These are phyloP conservation scores for Solanum acaule DNA, from an alignment of 257 asterid genomes.

Conservation along the genomic window DNA sequence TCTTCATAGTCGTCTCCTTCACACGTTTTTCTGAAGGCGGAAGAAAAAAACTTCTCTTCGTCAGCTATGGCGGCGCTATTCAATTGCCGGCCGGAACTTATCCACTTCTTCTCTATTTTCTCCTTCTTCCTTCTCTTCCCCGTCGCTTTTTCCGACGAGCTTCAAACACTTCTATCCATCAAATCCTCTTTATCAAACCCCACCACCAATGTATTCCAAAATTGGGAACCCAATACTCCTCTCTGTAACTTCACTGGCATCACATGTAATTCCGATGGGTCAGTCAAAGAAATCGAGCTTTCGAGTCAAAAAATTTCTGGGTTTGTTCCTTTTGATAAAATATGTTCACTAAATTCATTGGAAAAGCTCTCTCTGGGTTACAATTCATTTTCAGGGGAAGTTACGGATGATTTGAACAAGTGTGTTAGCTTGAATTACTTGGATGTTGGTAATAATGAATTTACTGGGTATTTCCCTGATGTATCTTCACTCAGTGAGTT, in stretches of 20 bases:
- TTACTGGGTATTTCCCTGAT: conserved; percentile 53
- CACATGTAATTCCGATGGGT: conserved; percentile 37
- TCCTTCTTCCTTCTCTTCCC: conserved; percentile 18
- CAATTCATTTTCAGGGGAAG: conserved; percentile 37
- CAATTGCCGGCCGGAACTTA: conserved; percentile 11
- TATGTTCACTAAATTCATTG: conserved; percentile 49
- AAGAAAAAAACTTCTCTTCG: neutral
- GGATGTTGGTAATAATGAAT: conserved; percentile 57
- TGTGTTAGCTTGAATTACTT: conserved; percentile 48
- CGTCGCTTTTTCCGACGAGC: conserved; percentile 49
- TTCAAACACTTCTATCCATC: conserved; percentile 40
- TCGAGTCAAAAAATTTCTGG: conserved; percentile 42
- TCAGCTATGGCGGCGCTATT: conserved; percentile 28
- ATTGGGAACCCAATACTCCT: conserved; percentile 36
- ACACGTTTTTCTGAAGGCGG: conserved; percentile 2
- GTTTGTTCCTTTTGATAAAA: conserved; percentile 23
- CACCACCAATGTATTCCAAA: conserved; percentile 31
- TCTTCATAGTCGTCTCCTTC: conserved; percentile 9
- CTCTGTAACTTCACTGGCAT: conserved; percentile 47
- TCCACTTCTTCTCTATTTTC: conserved; percentile 16
- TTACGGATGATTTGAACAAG: conserved; percentile 22
- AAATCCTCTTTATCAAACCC: conserved; percentile 41
- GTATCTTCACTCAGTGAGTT: conserved; percentile 31
- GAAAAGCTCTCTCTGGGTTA: conserved; percentile 54
- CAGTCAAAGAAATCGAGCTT: conserved; percentile 57